phyloP scores from a whole-genome alignment of 768 basidiomycete species.

The Agaricus subrufescens region DNA sequence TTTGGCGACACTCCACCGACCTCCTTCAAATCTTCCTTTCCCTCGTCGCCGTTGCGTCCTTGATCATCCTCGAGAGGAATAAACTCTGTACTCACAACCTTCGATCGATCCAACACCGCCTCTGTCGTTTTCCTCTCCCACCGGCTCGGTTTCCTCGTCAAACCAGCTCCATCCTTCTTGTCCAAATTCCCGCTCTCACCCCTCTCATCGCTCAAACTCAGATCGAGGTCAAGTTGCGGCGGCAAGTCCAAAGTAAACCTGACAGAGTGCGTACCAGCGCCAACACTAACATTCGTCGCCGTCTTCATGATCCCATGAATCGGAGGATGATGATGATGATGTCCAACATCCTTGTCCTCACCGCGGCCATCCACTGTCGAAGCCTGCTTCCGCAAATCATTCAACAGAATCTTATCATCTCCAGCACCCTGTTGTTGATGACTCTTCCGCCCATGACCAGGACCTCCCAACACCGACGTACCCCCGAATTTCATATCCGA shows the following conservation, averaged over 20 bases:
- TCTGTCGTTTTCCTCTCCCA: background rate
- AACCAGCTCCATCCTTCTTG: background rate
- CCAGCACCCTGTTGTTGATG: background rate
- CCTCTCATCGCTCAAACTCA: background rate
- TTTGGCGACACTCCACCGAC: background rate
- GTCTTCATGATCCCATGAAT: slow-evolving; percentile 1
- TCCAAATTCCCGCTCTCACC: background rate
- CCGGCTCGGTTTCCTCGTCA: background rate
- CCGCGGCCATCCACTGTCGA: background rate
- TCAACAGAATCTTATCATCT: background rate
- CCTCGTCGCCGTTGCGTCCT: background rate
- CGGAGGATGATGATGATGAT: too few relatives aligned
- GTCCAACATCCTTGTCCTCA: background rate
- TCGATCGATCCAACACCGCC: slow-evolving; percentile 1
- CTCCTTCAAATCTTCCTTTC: too few relatives aligned
- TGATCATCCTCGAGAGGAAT: background rate
- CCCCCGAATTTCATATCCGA: background rate
- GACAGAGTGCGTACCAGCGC: background rate
- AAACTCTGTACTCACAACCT: background rate
- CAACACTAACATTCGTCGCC: background rate
- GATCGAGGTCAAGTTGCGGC: background rate
- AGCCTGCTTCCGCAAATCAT: background rate
- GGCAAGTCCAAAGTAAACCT: slow-evolving; percentile 1
- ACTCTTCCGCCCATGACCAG: background rate
- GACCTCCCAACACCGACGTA: background rate